phyloP scores from a whole-genome alignment of 2,329 filamentous ascomycete genomes.

The Blumeriella jaapii region DNA sequence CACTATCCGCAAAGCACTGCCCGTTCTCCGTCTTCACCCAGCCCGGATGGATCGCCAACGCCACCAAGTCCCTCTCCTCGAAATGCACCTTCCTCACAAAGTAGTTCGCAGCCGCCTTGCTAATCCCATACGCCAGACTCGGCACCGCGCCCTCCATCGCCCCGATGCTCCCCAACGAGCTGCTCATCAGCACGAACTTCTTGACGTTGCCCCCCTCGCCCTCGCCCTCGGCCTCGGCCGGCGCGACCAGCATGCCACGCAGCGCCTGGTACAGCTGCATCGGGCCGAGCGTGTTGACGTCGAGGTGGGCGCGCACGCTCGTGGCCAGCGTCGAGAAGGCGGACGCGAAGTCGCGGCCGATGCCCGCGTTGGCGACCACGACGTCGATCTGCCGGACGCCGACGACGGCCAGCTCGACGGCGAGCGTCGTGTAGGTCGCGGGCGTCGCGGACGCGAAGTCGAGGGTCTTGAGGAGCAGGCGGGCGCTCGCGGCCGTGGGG shows the following conservation, averaged over 20 bases:
- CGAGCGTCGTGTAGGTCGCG: constrained; percentile 17
- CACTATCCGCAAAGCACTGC: constrained; percentile 25
- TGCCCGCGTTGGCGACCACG: constrained; percentile 40
- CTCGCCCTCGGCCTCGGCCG: not conserved
- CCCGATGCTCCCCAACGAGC: constrained; percentile 18
- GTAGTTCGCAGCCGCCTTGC: constrained; percentile 32
- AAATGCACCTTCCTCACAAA: constrained; percentile 29
- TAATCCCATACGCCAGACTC: constrained; percentile 31
- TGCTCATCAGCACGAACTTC: constrained; percentile 31
- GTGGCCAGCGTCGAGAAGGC: constrained; percentile 26
- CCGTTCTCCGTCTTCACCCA: constrained; percentile 35
- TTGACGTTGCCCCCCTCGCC: constrained; percentile 10
- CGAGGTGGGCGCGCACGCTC: constrained; percentile 30
- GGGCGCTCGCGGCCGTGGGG: constrained; percentile 16
- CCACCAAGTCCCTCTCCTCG: constrained; percentile 28
- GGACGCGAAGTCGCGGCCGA: constrained; percentile 24
- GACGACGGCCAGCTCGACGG: not conserved
- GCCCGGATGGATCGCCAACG: constrained; percentile 26
- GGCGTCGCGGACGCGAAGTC: constrained; percentile 22
- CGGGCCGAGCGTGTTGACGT: constrained; percentile 35
- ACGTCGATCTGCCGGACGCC: constrained; percentile 30
- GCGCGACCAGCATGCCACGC: constrained; percentile 28
- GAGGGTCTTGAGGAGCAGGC: constrained; percentile 29
- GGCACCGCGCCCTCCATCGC: constrained; percentile 12
- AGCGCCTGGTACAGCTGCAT: constrained; percentile 35